phyloP scores from a whole-genome alignment of 2,329 filamentous ascomycete species.

The Clarireedia hainanense region DNA sequence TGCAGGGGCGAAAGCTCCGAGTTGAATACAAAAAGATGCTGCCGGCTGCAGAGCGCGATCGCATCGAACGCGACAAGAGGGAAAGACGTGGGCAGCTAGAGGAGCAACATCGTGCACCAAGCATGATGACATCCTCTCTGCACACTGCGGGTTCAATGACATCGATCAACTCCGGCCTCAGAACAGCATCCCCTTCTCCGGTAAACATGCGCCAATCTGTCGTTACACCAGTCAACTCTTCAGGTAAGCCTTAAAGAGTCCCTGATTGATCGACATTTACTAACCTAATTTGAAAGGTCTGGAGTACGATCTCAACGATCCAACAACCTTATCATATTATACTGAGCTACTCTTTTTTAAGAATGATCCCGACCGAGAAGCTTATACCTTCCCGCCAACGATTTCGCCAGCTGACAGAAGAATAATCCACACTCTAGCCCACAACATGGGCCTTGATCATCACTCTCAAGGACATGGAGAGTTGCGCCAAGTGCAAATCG shows the following conservation, averaged over 20 bases:
- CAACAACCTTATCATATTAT: slow-evolving; percentile 78
- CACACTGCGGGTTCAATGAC: slow-evolving; percentile 81
- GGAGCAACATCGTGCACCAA: slow-evolving; percentile 75
- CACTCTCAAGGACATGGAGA: slow-evolving; percentile 83
- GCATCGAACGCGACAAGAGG: slow-evolving; percentile 94
- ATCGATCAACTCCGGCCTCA: slow-evolving; percentile 55
- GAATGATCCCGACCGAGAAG: slow-evolving; percentile 67
- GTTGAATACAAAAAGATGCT: slow-evolving; percentile 99
- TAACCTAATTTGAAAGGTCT: slow-evolving; percentile 11
- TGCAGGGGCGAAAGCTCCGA: slow-evolving; percentile 86
- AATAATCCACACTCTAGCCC: slow-evolving; percentile 86
- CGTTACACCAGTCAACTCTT: slow-evolving; percentile 9
- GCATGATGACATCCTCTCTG: slow-evolving; percentile 41
- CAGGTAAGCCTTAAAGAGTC: slow-evolving; percentile 13
- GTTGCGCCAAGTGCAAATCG: slow-evolving; percentile 83
- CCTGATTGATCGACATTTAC: not conserved
- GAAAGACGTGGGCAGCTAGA: slow-evolving; percentile 93
- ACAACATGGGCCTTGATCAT: slow-evolving; percentile 90
- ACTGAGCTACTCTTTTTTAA: slow-evolving; percentile 86
- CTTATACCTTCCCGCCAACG: slow-evolving; percentile 74
- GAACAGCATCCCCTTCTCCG: slow-evolving; percentile 31
- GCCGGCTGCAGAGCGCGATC: slow-evolving; percentile 84
- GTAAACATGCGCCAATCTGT: slow-evolving; percentile 22
- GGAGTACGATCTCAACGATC: slow-evolving; percentile 84
- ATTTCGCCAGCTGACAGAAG: slow-evolving; percentile 78